Conservation (phyloP, 1,139 yeast genomes). For the Pichia cactophila region DNA sequence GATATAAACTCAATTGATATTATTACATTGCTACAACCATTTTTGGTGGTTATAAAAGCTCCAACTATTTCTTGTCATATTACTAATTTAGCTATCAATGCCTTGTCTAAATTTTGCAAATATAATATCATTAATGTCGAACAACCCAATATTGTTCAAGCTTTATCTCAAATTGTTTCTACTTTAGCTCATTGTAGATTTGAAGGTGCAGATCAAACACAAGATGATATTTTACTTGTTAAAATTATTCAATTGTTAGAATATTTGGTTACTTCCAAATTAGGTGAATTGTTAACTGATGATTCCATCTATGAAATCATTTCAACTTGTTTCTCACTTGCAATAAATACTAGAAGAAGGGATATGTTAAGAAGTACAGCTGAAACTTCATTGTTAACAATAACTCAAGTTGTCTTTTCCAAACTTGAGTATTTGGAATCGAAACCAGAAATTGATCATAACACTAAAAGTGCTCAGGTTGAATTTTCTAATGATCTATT, state of each 20-base stretch:
- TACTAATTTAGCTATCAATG: slow-evolving; percentile 72
- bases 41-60: slow-evolving; percentile 76
- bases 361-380: slow-evolving; percentile 87
- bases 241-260: slow-evolving; percentile 76
- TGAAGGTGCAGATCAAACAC: slow-evolving; percentile 89
- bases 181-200: slow-evolving; percentile 91
- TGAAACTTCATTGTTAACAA: slow-evolving; percentile 70
- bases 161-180: slow-evolving; percentile 56
- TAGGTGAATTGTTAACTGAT: slow-evolving; percentile 62
- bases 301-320: slow-evolving; percentile 83
- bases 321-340: slow-evolving; percentile 85
- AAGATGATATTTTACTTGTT: slow-evolving; percentile 85
- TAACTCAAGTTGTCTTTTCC: slow-evolving; percentile 62
- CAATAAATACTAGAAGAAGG: slow-evolving; percentile 87
- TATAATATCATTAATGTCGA: slow-evolving; percentile 45
- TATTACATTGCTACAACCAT: slow-evolving; percentile 75
- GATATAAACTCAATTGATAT: slow-evolving; percentile 57
- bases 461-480: slow-evolving; percentile 22
- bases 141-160: slow-evolving; percentile 43
- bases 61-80: slow-evolving; percentile 81
- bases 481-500: slow-evolving; percentile 24
- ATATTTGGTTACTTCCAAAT: slow-evolving; percentile 53
- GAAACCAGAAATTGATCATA: slow-evolving; percentile 26
- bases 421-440: slow-evolving; percentile 48
- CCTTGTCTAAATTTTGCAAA: slow-evolving; percentile 61